These are phyloP conservation scores for Ogataea angusta DNA, from an alignment of 805 yeast genomes.

Conservation along the genomic window DNA sequence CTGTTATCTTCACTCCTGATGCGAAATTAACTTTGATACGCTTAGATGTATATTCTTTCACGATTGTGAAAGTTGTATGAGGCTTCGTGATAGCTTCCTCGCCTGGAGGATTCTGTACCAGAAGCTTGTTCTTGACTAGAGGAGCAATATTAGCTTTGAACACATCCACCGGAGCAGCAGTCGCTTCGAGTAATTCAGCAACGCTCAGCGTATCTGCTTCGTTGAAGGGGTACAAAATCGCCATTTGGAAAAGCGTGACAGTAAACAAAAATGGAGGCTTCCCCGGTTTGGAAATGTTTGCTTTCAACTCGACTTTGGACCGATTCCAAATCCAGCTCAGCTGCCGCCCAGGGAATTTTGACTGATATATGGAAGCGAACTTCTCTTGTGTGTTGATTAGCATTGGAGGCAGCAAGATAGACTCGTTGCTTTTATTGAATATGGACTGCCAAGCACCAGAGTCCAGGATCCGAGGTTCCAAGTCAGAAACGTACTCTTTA, in stretches of 20 bases:
- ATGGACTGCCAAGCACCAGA: conserved; percentile 32
- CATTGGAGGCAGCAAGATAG: conserved; percentile 64
- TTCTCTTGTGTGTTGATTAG: conserved; percentile 61
- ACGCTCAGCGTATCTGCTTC: conserved; percentile 57
- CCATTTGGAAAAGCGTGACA: conserved; percentile 82
- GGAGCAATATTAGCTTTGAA: conserved; percentile 78
- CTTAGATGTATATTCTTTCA: conserved; percentile 79
- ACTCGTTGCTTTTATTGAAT: conserved; percentile 33
- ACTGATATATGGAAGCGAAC: conserved; percentile 64
- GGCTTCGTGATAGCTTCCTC: conserved; percentile 49
- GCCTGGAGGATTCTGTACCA: conserved; percentile 64
- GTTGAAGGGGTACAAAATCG: conserved; percentile 82
- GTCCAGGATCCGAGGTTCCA: conserved; percentile 34
- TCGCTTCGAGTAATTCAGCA: conserved; percentile 58
- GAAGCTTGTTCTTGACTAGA: conserved; percentile 71
- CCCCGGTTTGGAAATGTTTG: conserved; percentile 76
- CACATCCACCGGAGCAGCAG: conserved; percentile 62
- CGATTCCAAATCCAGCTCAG: conserved; percentile 96
- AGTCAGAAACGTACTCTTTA: conserved; percentile 25
- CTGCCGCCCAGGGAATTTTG: conserved; percentile 81
- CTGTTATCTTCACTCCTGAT: conserved; percentile 40
- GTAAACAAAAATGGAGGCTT: conserved; percentile 78
- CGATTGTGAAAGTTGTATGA: conserved; percentile 63
- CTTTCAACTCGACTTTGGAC: conserved; percentile 88
- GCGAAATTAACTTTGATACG: conserved; percentile 77